These are phyloP conservation scores for Rhodotorula sp. DNA, from an alignment of 1,284 basidiomycete species.

Conservation along the genomic window DNA sequence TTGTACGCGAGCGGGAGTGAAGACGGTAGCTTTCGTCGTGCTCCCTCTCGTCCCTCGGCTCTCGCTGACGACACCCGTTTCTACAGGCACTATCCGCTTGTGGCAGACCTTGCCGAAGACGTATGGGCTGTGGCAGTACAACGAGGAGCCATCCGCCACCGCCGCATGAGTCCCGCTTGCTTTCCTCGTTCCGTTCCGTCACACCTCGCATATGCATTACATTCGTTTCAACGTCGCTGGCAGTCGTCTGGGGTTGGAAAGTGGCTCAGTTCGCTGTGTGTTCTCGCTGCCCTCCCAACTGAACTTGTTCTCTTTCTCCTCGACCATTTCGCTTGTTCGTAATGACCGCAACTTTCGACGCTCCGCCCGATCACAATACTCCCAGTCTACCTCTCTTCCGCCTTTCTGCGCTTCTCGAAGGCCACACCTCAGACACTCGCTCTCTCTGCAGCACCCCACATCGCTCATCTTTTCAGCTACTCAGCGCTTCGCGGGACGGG, in stretches of 20 bases:
- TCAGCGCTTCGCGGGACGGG: slow-evolving; percentile 85
- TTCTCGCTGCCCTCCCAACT: no score
- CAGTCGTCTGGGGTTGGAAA: no score
- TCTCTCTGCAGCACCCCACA: slow-evolving; percentile 5
- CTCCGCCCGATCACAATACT: no score
- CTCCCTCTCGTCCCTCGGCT: background rate
- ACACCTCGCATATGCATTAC: no score
- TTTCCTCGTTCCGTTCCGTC: no score
- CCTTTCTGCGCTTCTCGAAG: slow-evolving; percentile 22
- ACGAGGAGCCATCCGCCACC: background rate
- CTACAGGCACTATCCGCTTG: slow-evolving; percentile 73
- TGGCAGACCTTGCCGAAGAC: slow-evolving; percentile 94
- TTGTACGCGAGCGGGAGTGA: slow-evolving; percentile 95
- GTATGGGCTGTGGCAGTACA: slow-evolving; percentile 78
- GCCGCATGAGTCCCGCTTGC: background rate
- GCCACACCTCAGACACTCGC: slow-evolving; percentile 34
- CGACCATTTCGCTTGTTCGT: no score
- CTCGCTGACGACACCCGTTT: slow-evolving; percentile 20
- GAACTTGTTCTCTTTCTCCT: no score
- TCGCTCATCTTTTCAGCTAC: slow-evolving; percentile 49
- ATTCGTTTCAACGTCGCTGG: no score
- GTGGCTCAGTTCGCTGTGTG: no score
- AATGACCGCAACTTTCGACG: no score
- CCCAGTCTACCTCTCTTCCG: background rate
- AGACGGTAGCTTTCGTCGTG: slow-evolving; percentile 47